These are phyloP conservation scores for Fusarium succisae DNA, from an alignment of 2,329 filamentous ascomycete species.

Conservation along the genomic window DNA sequence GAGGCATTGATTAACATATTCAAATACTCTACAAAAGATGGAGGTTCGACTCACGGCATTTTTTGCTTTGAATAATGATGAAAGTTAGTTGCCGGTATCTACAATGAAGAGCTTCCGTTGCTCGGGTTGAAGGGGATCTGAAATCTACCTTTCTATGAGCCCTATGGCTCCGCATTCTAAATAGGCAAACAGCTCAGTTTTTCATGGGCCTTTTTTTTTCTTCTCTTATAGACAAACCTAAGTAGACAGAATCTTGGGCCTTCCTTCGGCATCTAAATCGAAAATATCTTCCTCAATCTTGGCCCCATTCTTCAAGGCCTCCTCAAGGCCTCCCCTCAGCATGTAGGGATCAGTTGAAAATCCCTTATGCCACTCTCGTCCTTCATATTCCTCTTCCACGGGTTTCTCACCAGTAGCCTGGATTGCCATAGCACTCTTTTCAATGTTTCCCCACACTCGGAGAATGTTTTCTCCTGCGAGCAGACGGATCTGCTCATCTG, in stretches of 20 bases:
- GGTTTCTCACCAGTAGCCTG: slow-evolving; percentile 36
- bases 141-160: not conserved
- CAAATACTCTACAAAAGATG: no score
- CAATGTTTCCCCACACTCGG: slow-evolving; percentile 43
- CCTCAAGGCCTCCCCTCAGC: slow-evolving; percentile 30
- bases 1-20: not conserved
- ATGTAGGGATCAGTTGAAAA: slow-evolving; percentile 39
- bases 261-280: not conserved
- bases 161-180: not conserved
- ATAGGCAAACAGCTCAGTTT: not conserved
- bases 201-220: not conserved
- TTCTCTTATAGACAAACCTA: not conserved
- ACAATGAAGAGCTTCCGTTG: not conserved
- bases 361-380: slow-evolving; percentile 42
- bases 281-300: slow-evolving; percentile 11
- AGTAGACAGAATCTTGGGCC: not conserved
- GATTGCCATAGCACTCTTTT: slow-evolving; percentile 40
- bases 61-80: not conserved
- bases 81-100: no score
- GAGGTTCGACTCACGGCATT: not conserved
- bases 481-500: slow-evolving; percentile 41
- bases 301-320: slow-evolving; percentile 18
- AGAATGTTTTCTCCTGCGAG: slow-evolving; percentile 45
- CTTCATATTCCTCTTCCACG: slow-evolving; percentile 44
- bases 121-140: not conserved